These are phyloP conservation scores for Candida awuae DNA, from an alignment of 805 yeast genomes.

Conservation along the genomic window DNA sequence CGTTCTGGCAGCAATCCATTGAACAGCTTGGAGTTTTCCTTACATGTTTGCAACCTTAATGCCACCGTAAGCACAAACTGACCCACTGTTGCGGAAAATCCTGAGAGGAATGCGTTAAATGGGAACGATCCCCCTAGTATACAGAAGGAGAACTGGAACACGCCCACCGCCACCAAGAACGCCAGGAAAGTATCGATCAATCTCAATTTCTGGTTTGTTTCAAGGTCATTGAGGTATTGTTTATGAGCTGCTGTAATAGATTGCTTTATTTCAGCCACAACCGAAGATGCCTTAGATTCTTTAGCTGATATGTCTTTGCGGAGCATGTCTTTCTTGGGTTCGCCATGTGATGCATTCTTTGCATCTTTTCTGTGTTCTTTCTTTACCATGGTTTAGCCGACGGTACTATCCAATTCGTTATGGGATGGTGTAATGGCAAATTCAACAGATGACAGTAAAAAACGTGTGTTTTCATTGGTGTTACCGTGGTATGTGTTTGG, in stretches of 20 bases:
- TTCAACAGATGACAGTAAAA: too few relatives aligned
- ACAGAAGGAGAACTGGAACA: slow-evolving; percentile 72
- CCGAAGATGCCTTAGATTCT: neutral
- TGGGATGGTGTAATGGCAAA: too few relatives aligned
- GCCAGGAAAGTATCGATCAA: slow-evolving; percentile 71
- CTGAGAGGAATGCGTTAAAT: slow-evolving; percentile 93
- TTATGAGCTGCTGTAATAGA: slow-evolving; percentile 6
- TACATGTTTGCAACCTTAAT: slow-evolving; percentile 63
- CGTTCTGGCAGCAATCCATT: slow-evolving; percentile 30
- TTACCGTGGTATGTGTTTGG: too few relatives aligned
- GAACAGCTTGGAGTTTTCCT: slow-evolving; percentile 19
- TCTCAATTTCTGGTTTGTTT: slow-evolving; percentile 37
- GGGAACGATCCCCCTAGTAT: slow-evolving; percentile 83
- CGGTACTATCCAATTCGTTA: too few relatives aligned
- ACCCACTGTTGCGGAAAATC: slow-evolving; percentile 86
- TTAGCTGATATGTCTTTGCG: neutral
- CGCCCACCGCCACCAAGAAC: slow-evolving; percentile 67
- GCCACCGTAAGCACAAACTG: slow-evolving; percentile 87
- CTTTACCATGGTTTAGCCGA: too few relatives aligned
- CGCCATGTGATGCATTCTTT: too few relatives aligned
- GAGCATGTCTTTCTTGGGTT: neutral
- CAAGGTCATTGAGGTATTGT: slow-evolving; percentile 19
- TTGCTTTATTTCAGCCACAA: slow-evolving; percentile 4
- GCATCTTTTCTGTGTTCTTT: too few relatives aligned
- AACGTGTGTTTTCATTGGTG: too few relatives aligned